These are phyloP conservation scores for Fraxinus latifolia DNA, from an alignment of 305 asterid genomes.

Conservation along the genomic window DNA sequence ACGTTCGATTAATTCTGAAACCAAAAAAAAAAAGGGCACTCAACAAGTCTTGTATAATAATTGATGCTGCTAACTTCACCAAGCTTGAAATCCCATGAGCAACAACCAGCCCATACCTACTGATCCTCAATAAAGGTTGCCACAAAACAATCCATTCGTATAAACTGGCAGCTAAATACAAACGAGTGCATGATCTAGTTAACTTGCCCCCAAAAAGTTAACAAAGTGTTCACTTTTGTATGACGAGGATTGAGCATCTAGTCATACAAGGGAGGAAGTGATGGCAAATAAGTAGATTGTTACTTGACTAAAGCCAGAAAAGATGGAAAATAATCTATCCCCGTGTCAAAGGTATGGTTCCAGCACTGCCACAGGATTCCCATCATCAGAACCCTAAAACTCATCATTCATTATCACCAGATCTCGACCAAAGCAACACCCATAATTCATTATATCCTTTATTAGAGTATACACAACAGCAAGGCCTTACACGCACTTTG, in stretches of 20 bases:
- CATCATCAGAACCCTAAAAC: background rate
- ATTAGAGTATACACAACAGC: background rate
- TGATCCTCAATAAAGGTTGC: background rate
- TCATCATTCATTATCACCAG: background rate
- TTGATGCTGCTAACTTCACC: background rate
- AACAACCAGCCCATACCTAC: background rate
- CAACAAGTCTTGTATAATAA: background rate
- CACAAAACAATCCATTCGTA: background rate
- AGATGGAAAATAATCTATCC: background rate
- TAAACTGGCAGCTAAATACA: background rate
- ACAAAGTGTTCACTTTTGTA: background rate
- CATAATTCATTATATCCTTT: background rate
- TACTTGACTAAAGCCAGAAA: background rate
- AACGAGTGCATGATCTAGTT: background rate
- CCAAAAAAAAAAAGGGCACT: background rate
- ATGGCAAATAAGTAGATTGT: background rate
- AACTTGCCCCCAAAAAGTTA: background rate
- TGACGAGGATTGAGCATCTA: background rate
- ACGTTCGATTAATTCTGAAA: background rate
- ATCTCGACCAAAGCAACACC: background rate
- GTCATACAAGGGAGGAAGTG: background rate
- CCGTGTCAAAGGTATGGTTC: background rate
- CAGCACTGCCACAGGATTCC: background rate
- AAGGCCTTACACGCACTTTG: background rate
- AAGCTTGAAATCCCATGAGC: background rate